Conservation (phyloP, 2,329 filamentous ascomycete genomes). For the Zymoseptoria brevis region DNA sequence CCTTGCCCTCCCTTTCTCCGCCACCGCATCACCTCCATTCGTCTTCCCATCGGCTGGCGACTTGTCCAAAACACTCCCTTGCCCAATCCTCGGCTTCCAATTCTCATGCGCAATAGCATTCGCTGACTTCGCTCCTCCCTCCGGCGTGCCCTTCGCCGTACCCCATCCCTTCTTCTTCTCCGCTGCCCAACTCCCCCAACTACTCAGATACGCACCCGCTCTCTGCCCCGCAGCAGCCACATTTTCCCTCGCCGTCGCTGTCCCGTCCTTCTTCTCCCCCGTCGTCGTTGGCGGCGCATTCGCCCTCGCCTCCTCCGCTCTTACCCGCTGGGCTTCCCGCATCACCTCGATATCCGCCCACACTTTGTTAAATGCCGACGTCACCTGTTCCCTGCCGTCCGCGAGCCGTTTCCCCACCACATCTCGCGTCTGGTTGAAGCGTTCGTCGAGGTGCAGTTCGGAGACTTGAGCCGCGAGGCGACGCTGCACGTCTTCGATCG, state of each 20-base stretch:
- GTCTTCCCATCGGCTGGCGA: too few species aligned
- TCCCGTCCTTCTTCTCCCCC: neutral
- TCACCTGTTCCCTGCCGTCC: slow-evolving; percentile 80
- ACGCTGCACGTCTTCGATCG: slow-evolving; percentile 88
- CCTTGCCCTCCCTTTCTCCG: neutral
- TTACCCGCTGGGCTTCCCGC: slow-evolving; percentile 63
- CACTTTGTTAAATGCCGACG: slow-evolving; percentile 74
- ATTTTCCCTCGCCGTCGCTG: slow-evolving; percentile 41
- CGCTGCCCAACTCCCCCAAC: slow-evolving; percentile 58
- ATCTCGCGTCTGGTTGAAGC: slow-evolving; percentile 74
- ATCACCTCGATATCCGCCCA: slow-evolving; percentile 84
- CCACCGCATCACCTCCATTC: neutral
- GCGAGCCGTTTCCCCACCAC: slow-evolving; percentile 83
- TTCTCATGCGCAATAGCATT: neutral
- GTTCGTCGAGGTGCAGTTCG: slow-evolving; percentile 87
- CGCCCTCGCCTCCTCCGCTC: slow-evolving; percentile 48
- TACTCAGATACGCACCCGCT: slow-evolving; percentile 56
- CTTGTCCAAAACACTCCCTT: neutral
- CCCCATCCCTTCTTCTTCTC: slow-evolving; percentile 57
- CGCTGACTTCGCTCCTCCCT: neutral
- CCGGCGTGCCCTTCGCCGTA: neutral
- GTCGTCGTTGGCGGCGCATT: slow-evolving; percentile 17
- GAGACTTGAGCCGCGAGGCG: slow-evolving; percentile 85
- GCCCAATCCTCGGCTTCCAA: neutral
- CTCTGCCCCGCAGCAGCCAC: slow-evolving; percentile 47